phyloP scores from a whole-genome alignment of 306 rosid species.

The Vigna reflexopilosa region DNA sequence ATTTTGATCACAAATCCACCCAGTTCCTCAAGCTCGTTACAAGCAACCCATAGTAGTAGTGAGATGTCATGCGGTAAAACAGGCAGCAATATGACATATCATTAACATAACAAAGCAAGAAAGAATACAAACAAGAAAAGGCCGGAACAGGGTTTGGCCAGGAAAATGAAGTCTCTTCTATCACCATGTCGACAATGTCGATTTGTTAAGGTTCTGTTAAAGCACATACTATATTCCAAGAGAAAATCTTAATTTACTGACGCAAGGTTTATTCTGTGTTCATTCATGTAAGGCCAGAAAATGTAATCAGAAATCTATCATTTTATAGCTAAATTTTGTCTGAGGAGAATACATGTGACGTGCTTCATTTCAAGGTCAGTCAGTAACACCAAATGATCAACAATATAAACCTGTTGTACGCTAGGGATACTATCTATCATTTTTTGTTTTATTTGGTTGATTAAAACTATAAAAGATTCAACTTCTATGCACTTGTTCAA shows the following conservation, averaged over 20 bases:
- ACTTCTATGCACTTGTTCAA: background rate
- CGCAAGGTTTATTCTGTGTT: constrained; percentile 37
- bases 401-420: constrained; percentile 28
- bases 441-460: constrained; percentile 33
- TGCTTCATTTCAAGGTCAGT: constrained; percentile 36
- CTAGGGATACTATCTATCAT: constrained; percentile 10
- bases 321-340: constrained; percentile 24
- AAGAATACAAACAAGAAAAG: constrained; percentile 44
- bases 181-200: constrained; percentile 63
- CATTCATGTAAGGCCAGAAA: constrained; percentile 35
- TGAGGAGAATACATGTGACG: background rate
- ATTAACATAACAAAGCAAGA: constrained; percentile 40
- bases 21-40: constrained; percentile 39
- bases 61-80: constrained; percentile 45
- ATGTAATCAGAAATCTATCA: constrained; percentile 40
- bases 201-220: constrained; percentile 37
- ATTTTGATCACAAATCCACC: constrained; percentile 32
- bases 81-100: constrained; percentile 39
- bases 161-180: constrained; percentile 55
- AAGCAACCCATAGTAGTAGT: constrained; percentile 41
- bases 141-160: constrained; percentile 42
- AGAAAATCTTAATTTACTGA: constrained; percentile 48
- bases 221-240: constrained; percentile 42
- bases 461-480: constrained; percentile 15
- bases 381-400: constrained; percentile 35